Evolutionary conservation across 1,284 basidiomycete species (phyloP), one percentile per base, ranked within the genome.

Genomic region (Jaminaea rosea): DNA sequence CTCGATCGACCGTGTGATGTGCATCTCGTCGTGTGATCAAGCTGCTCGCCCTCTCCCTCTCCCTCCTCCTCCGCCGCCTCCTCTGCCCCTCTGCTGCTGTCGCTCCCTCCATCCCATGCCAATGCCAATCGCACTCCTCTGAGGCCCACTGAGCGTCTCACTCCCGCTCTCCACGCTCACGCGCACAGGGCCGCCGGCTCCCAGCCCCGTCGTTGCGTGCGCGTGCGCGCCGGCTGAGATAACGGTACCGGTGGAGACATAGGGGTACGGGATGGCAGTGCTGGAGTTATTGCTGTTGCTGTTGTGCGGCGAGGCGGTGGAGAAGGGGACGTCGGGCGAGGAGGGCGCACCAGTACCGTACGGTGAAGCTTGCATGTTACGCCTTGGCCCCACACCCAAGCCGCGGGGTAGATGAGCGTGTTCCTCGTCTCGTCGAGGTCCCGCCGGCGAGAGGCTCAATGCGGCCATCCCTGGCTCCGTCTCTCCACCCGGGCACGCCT

Each of bases 91-190:
- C 29, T 31, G 29, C 29, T 15, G 9, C 15, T 31, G 29, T 8
- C 29, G 29, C 29, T 31, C 29, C 9, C 29, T 8, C 29, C 15
- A 15, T 23, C 24, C 39, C 13, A 42, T 15, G 15, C 39, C 39
- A 5, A 42, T 13, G 15, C 39, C 39, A 7, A 42, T 23, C 7
- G 39, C 39, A 24, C 39, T 42, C 23, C 39, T 42, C 41, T 72
- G 69, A 4, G 69, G 64, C 4, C 69, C 69, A 41, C 64, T 67
- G 32, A 70, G 53, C 2, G 59, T 64, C 49, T 72, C 69, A 44
- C 65, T 69, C 3, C 63, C 68, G 36, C 66, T 69, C 2, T 54
- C 68, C 0, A 67, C 47, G 44, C 66, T 69, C 3, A 72, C 69
- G 2, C 60, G 62, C 15, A 53, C 51, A 1, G 56, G 56, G 0